These are phyloP conservation scores for Closterium sp. DNA, from an alignment of 139 green algal species.

Conservation along the genomic window DNA sequence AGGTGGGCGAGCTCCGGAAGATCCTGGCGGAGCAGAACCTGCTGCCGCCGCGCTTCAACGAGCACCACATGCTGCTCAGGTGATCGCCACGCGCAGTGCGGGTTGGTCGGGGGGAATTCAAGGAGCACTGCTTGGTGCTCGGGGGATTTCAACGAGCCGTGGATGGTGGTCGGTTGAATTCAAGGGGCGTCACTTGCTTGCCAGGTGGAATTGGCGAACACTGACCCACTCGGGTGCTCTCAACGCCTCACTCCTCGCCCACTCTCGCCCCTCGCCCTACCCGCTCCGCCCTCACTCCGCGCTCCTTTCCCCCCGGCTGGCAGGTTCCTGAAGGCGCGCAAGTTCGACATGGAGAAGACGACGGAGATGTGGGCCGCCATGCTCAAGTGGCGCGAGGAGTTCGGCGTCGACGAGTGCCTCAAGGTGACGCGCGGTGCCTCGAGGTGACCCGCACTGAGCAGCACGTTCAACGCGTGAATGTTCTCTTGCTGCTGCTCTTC, in stretches of 20 bases:
- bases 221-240: not conserved
- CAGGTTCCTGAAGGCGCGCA: conserved; percentile 40
- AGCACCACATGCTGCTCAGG: conserved; percentile 19
- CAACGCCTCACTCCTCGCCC: not conserved
- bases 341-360: conserved; percentile 34
- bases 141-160: not conserved
- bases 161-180: not conserved
- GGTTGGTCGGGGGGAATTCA: not conserved
- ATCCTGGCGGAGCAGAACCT: not conserved
- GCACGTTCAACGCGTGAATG: not conserved
- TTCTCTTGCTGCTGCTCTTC: not conserved
- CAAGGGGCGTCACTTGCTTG: not conserved
- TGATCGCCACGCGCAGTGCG: not conserved
- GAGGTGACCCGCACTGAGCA: not conserved
- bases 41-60: not conserved
- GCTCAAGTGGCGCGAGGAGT: conserved; percentile 36
- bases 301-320: not conserved
- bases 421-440: not conserved
- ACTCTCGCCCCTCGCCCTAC: not conserved
- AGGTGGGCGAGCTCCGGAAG: conserved; percentile 6
- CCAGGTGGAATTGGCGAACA: not conserved
- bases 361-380: conserved; percentile 36
- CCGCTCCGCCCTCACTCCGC: not conserved
- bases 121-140: not conserved
- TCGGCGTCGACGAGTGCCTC: conserved; percentile 16